Conservation (phyloP, 805 yeast species). For the Pichia exigua region DNA sequence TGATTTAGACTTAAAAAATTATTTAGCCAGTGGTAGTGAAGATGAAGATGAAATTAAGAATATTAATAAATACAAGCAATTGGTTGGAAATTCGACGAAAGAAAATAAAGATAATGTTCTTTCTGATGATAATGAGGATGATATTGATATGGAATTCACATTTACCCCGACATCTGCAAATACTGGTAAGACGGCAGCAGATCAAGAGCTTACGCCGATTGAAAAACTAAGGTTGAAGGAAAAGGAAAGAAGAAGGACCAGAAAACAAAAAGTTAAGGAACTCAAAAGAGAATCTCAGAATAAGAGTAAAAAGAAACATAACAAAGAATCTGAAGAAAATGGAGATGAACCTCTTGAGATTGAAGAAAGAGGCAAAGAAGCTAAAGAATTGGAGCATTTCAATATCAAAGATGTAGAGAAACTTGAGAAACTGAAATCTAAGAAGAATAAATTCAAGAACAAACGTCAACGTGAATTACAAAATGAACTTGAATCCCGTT, state of each 20-base stretch:
- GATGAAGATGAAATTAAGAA: slow-evolving; percentile 40
- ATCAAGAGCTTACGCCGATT: slow-evolving; percentile 60
- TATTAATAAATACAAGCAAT: slow-evolving; percentile 54
- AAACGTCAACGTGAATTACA: slow-evolving; percentile 42
- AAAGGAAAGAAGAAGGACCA: slow-evolving; percentile 81
- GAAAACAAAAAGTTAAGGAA: slow-evolving; percentile 70
- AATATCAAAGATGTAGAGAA: slow-evolving; percentile 70
- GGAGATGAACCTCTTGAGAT: slow-evolving; percentile 55
- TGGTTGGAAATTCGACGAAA: slow-evolving; percentile 19
- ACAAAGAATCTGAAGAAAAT: slow-evolving; percentile 25
- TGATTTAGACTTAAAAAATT: slow-evolving; percentile 88
- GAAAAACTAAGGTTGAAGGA: slow-evolving; percentile 80
- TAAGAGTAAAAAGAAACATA: slow-evolving; percentile 23
- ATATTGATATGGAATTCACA: slow-evolving; percentile 89
- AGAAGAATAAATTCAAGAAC: slow-evolving; percentile 36
- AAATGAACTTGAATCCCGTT: slow-evolving; percentile 38
- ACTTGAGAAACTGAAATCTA: slow-evolving; percentile 51
- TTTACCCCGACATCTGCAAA: slow-evolving; percentile 70
- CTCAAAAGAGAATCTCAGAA: slow-evolving; percentile 45
- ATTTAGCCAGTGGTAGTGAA: slow-evolving; percentile 73
- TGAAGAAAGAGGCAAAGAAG: slow-evolving; percentile 67
- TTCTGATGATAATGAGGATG: slow-evolving; percentile 42
- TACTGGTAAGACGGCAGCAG: slow-evolving; percentile 32
- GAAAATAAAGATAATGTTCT: slow-evolving; percentile 1
- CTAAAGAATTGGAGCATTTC: slow-evolving; percentile 62